Conservation (phyloP, 139 green algal species). For the Chara braunii region DNA sequence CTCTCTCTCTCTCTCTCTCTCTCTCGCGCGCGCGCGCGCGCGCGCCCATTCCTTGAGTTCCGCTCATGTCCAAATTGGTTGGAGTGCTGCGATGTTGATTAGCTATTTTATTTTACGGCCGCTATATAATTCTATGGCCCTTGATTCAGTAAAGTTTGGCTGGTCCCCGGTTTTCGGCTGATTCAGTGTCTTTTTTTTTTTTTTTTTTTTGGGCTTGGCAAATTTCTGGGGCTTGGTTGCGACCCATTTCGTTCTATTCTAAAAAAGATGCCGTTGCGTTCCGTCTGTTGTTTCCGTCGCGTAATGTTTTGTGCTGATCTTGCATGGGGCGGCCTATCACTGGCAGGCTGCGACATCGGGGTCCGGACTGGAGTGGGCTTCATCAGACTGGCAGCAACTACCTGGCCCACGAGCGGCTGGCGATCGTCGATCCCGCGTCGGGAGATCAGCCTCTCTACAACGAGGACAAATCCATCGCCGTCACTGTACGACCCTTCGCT, state of each 20-base stretch:
- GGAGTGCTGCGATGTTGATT: no score
- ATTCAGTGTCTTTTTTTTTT: not conserved
- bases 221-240: not conserved
- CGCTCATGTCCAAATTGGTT: not conserved
- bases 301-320: not conserved
- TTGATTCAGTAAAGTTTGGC: no score
- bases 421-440: slow-evolving; percentile 60
- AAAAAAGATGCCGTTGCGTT: not conserved
- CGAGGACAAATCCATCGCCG: slow-evolving; percentile 42
- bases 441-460: slow-evolving; percentile 63
- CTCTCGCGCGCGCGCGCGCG: not conserved
- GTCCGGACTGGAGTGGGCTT: slow-evolving; percentile 65
- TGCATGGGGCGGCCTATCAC: not conserved
- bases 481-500: slow-evolving; percentile 16
- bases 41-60: not conserved
- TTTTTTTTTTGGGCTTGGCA: not conserved
- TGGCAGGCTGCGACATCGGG: slow-evolving; percentile 53
- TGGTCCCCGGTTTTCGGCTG: not conserved
- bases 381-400: slow-evolving; percentile 47
- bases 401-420: slow-evolving; percentile 72
- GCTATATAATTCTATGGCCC: no score
- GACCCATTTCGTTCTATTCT: not conserved
- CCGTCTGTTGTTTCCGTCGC: not conserved
- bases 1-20: not conserved
- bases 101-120: no score